A percentile compares a stretch with the other conserved stretches of the same genome.
phyloP scores from a whole-genome alignment of 352 stramenopile genomes.

The Pythium sukuiense region DNA sequence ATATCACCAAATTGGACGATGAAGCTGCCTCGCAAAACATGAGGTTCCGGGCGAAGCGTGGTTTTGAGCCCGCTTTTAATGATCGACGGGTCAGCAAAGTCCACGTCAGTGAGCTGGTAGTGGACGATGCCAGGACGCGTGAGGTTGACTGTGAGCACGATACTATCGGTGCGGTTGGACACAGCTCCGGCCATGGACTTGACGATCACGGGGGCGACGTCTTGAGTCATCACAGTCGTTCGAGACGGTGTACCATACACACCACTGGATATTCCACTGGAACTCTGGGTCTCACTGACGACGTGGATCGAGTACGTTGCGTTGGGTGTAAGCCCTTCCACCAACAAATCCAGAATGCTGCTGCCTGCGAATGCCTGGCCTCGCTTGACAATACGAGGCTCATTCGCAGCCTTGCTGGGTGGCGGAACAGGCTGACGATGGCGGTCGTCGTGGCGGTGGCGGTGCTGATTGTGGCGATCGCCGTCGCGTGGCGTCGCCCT shows the following conservation, averaged over 20 bases:
- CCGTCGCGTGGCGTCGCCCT: not conserved
- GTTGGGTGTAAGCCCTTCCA: constrained; percentile 41
- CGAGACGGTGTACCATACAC: constrained; percentile 42
- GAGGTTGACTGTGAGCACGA: constrained; percentile 62
- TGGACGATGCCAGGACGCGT: constrained; percentile 65
- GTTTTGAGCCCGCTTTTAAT: constrained; percentile 28
- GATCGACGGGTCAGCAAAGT: constrained; percentile 69
- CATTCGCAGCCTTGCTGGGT: not conserved
- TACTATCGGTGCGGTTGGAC: constrained; percentile 45
- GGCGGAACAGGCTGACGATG: not conserved
- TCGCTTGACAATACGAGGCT: constrained; percentile 10
- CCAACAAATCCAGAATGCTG: constrained; percentile 18
- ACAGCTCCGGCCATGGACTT: constrained; percentile 49
- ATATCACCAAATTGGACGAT: constrained; percentile 40
- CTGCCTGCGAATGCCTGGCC: not conserved
- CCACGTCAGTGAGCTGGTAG: constrained; percentile 73
- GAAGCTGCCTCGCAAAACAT: constrained; percentile 54
- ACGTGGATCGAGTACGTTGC: constrained; percentile 29
- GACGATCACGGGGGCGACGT: constrained; percentile 58
- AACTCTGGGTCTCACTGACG: constrained; percentile 15
- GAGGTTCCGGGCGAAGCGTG: constrained; percentile 17
- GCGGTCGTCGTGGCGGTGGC: not conserved
- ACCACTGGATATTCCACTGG: constrained; percentile 26
- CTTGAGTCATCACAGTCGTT: constrained; percentile 49
- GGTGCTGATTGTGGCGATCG: constrained; percentile 18